These are phyloP conservation scores for Epichloe coenophiala DNA, from an alignment of 2,329 filamentous ascomycete species.

Conservation along the genomic window DNA sequence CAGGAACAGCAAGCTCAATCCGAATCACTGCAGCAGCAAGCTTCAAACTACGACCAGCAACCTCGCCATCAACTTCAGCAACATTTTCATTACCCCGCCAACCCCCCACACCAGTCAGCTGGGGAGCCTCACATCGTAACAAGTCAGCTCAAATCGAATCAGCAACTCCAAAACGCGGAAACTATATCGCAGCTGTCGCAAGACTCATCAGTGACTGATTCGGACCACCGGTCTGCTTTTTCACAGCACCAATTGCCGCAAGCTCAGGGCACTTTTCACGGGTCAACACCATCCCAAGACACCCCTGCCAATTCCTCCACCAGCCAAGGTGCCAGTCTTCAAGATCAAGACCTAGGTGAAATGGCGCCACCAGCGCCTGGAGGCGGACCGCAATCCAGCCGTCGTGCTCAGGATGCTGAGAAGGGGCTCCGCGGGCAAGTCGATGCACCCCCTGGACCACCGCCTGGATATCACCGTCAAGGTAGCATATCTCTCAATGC, in stretches of 20 bases:
- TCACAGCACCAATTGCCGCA: conserved; percentile 30
- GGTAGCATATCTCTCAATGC: conserved; percentile 30
- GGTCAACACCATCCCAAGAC: conserved; percentile 21
- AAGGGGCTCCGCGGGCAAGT: conserved; percentile 29
- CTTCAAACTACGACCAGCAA: conserved; percentile 19
- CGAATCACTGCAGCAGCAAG: conserved; percentile 16
- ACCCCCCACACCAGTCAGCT: conserved; percentile 20
- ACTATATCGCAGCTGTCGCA: conserved; percentile 49
- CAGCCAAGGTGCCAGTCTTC: not conserved
- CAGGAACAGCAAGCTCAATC: conserved; percentile 22
- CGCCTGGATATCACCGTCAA: conserved; percentile 40
- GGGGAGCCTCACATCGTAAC: conserved; percentile 21
- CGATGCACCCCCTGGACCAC: conserved; percentile 32
- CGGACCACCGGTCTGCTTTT: conserved; percentile 28
- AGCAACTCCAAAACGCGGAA: conserved; percentile 36
- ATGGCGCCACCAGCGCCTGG: conserved; percentile 32
- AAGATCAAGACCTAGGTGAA: conserved; percentile 19
- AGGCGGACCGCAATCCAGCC: conserved; percentile 28
- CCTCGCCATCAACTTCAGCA: conserved; percentile 19
- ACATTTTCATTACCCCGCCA: conserved; percentile 8
- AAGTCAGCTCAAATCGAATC: conserved; percentile 21
- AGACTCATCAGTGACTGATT: conserved; percentile 42
- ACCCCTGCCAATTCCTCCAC: not conserved
- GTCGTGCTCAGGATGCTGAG: conserved; percentile 36
- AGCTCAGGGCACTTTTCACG: conserved; percentile 27